phyloP scores from a whole-genome alignment of 2,329 filamentous ascomycete genomes.

The Incumbomyces delicatus region DNA sequence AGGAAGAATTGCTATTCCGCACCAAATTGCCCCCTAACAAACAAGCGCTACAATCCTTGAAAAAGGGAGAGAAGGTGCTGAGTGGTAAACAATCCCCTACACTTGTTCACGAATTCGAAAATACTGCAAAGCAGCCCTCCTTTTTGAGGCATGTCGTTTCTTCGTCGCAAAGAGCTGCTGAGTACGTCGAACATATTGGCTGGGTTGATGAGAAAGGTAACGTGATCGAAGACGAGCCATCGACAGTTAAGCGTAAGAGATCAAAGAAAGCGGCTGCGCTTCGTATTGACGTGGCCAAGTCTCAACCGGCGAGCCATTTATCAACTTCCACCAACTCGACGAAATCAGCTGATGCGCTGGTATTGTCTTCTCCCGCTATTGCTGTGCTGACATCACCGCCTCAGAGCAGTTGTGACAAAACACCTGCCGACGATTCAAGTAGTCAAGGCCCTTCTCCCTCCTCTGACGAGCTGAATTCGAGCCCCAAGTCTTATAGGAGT shows the following conservation, averaged over 20 bases:
- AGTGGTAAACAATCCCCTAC: constrained; percentile 53
- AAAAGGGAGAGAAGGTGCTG: constrained; percentile 50
- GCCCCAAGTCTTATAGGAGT: constrained; percentile 9
- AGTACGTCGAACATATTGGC: constrained; percentile 74
- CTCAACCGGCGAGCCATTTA: background rate
- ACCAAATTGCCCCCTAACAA: constrained; percentile 59
- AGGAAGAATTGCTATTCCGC: constrained; percentile 75
- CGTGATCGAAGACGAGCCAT: constrained; percentile 50
- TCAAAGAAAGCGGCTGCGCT: constrained; percentile 13
- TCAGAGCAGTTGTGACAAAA: too few species aligned
- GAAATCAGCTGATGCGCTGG: too few species aligned
- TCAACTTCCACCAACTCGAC: too few species aligned
- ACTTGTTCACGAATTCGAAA: constrained; percentile 80
- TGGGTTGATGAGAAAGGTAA: constrained; percentile 77
- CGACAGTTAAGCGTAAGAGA: constrained; percentile 10
- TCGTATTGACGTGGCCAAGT: constrained; percentile 19
- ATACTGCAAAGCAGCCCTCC: constrained; percentile 69
- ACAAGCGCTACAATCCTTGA: constrained; percentile 12
- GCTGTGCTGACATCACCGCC: too few species aligned
- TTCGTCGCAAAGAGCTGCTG: constrained; percentile 41
- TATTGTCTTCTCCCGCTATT: too few species aligned
- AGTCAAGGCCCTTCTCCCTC: constrained; percentile 25
- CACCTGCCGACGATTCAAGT: too few species aligned
- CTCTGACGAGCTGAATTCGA: constrained; percentile 9
- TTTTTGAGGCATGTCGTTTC: constrained; percentile 57